Base-by-base conservation (phyloP, 2,329 filamentous ascomycete species). In the Pleoardoris graminearum region DNA sequence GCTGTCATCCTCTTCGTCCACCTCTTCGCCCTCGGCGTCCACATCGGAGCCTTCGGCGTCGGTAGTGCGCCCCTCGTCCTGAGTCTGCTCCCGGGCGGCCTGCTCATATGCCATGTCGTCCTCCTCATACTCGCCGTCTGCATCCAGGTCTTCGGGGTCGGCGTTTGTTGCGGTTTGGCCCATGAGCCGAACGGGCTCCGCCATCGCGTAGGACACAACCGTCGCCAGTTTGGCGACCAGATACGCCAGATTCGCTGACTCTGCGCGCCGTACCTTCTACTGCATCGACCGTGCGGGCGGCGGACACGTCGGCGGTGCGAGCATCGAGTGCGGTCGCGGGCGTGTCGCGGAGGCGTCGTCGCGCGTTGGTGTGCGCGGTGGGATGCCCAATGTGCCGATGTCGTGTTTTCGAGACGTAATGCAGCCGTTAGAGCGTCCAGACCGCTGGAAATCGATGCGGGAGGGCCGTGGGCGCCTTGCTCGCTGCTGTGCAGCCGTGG, bases 1-100 rank as follows among this genome's bases (percentile, higher is more conserved):
- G 19, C 80, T 80, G 48, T 76, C 33, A 16, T 36, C 33, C 79
- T 77, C 83, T 22, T 78, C 82, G 57, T 85, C 76, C n/a, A 74
- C 71, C 43, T 78, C 75, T 45, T 75, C 73, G 47, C 70, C 71
- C 51, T 74, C 74, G 12, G 70, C 73, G 54, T 76, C 74, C n/a
- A 74, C 66, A 32, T 78, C 75, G 36, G 75, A 75, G 53, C 70
- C 71, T 52, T 72, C 73, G 11, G 70, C 71, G 56, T 76, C 74
- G n/a, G 69, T 72, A 27, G 61, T 65, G 52, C 73, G 60, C 22
- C 66, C 70, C 6, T 70, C 70, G 21, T 51, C 65, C 35, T 58
- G 57, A 21, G 53, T 59, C 23, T 62, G 53, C 22, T 54, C 55
- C 4, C 45, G 58, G 2, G 48, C 48, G 17, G 50, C 49, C 23